Percentiles rank a stretch among this genome's conserved stretches.
Evolutionary conservation across 1,139 yeast species (phyloP).

Genomic region (Debaryomycetaceae sp.): DNA sequence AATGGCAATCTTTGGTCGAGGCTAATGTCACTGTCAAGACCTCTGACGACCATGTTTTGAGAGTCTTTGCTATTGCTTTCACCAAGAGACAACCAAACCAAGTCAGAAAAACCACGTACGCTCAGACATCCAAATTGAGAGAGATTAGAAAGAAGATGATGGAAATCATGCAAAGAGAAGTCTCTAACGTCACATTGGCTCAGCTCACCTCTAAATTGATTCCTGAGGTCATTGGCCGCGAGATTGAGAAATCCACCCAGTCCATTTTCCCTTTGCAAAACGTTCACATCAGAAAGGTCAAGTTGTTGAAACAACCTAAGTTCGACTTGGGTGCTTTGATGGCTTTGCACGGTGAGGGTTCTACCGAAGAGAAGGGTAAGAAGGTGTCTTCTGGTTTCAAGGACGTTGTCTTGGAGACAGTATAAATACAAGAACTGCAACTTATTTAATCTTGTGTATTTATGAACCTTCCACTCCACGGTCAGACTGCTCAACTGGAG

Average conservation of each 20-base stretch:
- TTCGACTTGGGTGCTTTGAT: constrained; percentile 51
- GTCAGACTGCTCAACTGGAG: background rate
- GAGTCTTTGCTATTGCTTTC: constrained; percentile 51
- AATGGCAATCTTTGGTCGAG: constrained; percentile 53
- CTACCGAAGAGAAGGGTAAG: constrained; percentile 51
- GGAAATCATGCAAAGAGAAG: constrained; percentile 53
- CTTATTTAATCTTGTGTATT: background rate
- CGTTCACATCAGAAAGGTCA: constrained; percentile 52
- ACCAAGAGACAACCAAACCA: constrained; percentile 53
- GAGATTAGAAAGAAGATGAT: constrained; percentile 51
- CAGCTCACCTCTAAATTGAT: constrained; percentile 50
- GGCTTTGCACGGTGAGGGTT: constrained; percentile 51
- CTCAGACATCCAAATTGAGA: constrained; percentile 50
- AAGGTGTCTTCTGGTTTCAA: constrained; percentile 49
- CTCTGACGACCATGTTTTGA: constrained; percentile 47
- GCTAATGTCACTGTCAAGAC: constrained; percentile 52
- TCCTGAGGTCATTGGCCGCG: constrained; percentile 53
- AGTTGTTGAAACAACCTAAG: constrained; percentile 51
- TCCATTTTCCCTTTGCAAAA: constrained; percentile 51
- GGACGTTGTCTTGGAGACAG: constrained; percentile 50
- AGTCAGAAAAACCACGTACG: constrained; percentile 49
- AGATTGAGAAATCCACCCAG: constrained; percentile 51
- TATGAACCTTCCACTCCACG: background rate
- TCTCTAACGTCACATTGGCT: constrained; percentile 47
- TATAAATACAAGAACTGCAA: constrained; percentile 18